phyloP scores from a whole-genome alignment of 2,329 filamentous ascomycete genomes.

The Sordariomycetes sp. region DNA sequence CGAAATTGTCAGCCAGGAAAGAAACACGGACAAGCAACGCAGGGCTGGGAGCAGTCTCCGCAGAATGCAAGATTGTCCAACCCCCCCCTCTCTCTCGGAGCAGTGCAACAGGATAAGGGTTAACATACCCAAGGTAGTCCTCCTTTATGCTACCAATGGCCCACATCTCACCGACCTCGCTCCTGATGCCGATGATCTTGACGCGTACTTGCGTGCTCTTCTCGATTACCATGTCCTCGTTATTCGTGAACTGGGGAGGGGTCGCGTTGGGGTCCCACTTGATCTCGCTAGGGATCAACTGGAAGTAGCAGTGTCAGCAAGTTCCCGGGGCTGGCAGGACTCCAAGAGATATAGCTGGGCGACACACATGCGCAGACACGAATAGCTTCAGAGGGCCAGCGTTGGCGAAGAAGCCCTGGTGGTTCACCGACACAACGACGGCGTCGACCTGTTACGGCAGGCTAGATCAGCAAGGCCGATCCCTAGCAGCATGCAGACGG shows the following conservation, averaged over 20 bases:
- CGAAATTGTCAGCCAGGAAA: neutral
- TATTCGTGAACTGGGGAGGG: conserved; percentile 93
- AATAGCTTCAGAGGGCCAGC: conserved; percentile 71
- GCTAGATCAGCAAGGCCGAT: conserved; percentile 12
- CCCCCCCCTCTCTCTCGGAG: neutral
- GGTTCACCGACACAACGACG: conserved; percentile 82
- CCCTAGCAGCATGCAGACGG: conserved; percentile 10
- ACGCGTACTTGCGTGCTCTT: conserved; percentile 87
- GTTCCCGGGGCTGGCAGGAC: conserved; percentile 10
- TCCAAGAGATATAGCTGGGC: conserved; percentile 9
- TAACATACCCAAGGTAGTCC: conserved; percentile 52
- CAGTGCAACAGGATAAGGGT: neutral
- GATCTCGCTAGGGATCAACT: conserved; percentile 87
- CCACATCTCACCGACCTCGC: conserved; percentile 90
- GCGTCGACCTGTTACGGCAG: conserved; percentile 69
- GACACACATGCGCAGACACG: conserved; percentile 67
- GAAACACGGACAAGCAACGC: neutral
- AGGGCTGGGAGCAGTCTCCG: neutral
- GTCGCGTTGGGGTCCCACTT: conserved; percentile 94
- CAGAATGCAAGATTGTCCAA: neutral
- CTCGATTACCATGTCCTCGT: conserved; percentile 88
- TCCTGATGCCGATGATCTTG: conserved; percentile 88
- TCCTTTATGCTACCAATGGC: conserved; percentile 96
- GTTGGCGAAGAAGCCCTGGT: conserved; percentile 82
- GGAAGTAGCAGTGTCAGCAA: conserved; percentile 5